A percentile compares a stretch with the other conserved stretches of the same genome.
Evolutionary conservation across 768 basidiomycete species (phyloP).

Genomic region (Leucosporidium scottii): DNA sequence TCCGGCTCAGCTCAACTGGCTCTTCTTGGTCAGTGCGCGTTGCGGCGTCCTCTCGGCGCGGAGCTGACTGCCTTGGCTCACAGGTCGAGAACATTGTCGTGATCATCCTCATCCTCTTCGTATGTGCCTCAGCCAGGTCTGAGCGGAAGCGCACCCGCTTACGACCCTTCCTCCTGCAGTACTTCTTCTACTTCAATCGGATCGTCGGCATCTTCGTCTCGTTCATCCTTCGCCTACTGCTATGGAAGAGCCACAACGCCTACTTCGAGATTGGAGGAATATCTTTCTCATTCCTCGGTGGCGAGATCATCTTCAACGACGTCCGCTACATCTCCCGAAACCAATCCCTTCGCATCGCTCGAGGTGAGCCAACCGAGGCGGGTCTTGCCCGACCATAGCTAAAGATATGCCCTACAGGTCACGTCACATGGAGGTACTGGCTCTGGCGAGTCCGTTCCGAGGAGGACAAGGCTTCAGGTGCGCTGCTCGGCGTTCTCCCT

Average conservation of each 20-base stretch:
- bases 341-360: conserved; percentile 70
- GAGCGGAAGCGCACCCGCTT: neutral
- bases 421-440: conserved; percentile 93
- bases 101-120: conserved; percentile 16
- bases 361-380: neutral
- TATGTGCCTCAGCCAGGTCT: neutral
- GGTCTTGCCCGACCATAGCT: neutral
- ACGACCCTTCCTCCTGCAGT: conserved; percentile 16
- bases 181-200: conserved; percentile 88
- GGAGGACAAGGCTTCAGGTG: conserved; percentile 11
- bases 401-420: conserved; percentile 50
- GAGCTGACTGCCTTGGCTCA: neutral
- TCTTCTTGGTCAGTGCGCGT: conserved; percentile 8
- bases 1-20: conserved; percentile 16
- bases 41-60: too few species aligned
- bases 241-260: conserved; percentile 69
- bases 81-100: conserved; percentile 9
- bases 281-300: conserved; percentile 80
- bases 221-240: conserved; percentile 58
- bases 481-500: neutral
- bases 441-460: conserved; percentile 49
- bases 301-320: conserved; percentile 81
- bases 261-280: conserved; percentile 87
- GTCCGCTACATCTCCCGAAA: conserved; percentile 85
- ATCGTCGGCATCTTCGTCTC: conserved; percentile 64